Evolutionary conservation across 345 rosid species (phyloP).

Genomic region (Hypericum androsaemum): DNA sequence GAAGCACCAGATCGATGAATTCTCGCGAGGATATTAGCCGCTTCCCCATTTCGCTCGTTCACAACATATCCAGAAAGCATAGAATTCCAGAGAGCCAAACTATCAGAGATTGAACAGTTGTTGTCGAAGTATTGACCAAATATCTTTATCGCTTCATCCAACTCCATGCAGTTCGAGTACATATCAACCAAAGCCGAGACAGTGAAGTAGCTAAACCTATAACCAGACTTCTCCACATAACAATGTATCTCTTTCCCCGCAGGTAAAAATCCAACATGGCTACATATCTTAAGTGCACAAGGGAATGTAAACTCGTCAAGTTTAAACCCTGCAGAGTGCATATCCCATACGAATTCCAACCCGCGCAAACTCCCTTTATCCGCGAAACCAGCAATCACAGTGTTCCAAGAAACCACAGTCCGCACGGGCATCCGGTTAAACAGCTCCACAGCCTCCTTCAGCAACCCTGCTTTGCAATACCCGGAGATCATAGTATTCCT

Average conservation of each 20-base stretch:
- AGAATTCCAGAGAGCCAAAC: conserved; percentile 46
- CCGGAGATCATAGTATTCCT: conserved; percentile 74
- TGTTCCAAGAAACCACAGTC: conserved; percentile 60
- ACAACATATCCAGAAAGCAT: conserved; percentile 51
- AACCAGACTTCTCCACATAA: conserved; percentile 44
- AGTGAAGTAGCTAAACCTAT: conserved; percentile 37
- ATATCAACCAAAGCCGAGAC: conserved; percentile 57
- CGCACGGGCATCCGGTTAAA: conserved; percentile 39
- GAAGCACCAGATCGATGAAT: conserved; percentile 30
- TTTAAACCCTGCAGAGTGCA: conserved; percentile 49
- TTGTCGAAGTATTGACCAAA: conserved; percentile 19
- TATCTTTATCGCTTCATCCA: conserved; percentile 32
- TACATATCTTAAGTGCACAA: conserved; percentile 48
- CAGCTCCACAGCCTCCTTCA: conserved; percentile 47
- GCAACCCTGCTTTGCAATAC: conserved; percentile 45
- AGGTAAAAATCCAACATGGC: conserved; percentile 28
- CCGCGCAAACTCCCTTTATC: conserved; percentile 38
- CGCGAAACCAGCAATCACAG: conserved; percentile 53
- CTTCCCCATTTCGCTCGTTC: conserved; percentile 34
- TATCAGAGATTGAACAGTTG: conserved; percentile 9
- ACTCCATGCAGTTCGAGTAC: conserved; percentile 47
- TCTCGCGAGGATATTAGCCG: conserved; percentile 31
- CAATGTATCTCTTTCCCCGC: conserved; percentile 53
- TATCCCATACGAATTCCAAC: conserved; percentile 36
- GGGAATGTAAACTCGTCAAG: conserved; percentile 63